phyloP scores from a whole-genome alignment of 1,284 basidiomycete genomes.

The Ustilago lituana region DNA sequence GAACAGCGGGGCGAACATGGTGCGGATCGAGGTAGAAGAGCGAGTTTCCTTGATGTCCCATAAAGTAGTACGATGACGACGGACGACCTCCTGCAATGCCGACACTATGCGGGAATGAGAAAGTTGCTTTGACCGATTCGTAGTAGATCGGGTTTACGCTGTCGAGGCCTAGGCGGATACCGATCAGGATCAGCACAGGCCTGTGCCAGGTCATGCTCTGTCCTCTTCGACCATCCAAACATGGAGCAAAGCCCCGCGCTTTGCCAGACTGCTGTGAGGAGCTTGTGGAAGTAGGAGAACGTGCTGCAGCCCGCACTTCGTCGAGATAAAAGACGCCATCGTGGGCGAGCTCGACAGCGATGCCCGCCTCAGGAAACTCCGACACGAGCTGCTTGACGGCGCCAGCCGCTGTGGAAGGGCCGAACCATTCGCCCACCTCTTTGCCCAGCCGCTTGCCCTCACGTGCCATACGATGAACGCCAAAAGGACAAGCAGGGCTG shows the following conservation, averaged over 20 bases:
- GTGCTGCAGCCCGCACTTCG: conserved; percentile 84
- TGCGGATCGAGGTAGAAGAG: conserved; percentile 95
- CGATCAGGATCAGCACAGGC: conserved; percentile 86
- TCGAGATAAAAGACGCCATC: conserved; percentile 86
- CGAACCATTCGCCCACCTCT: conserved; percentile 97
- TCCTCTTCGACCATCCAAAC: conserved; percentile 1
- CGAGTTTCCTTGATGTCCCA: conserved; percentile 79
- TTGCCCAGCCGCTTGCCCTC: conserved; percentile 94
- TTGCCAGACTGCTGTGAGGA: conserved; percentile 4
- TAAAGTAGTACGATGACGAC: conserved; percentile 95
- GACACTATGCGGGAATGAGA: conserved; percentile 91
- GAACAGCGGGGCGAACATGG: conserved; percentile 82
- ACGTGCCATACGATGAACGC: conserved; percentile 93
- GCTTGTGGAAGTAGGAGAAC: neutral
- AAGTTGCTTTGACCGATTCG: conserved; percentile 87
- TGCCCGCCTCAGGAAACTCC: conserved; percentile 80
- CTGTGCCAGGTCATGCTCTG: conserved; percentile 75
- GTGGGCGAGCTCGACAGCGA: conserved; percentile 80
- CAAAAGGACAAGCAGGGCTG: conserved; percentile 86
- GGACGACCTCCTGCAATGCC: conserved; percentile 96
- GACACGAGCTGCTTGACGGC: conserved; percentile 80
- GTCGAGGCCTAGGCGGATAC: conserved; percentile 86
- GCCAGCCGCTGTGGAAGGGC: conserved; percentile 93
- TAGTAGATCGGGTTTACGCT: conserved; percentile 95
- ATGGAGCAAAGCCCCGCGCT: conserved; percentile 2